These are phyloP conservation scores for Nitzschia palea DNA, from an alignment of 108 stramenopile species.

Conservation along the genomic window DNA sequence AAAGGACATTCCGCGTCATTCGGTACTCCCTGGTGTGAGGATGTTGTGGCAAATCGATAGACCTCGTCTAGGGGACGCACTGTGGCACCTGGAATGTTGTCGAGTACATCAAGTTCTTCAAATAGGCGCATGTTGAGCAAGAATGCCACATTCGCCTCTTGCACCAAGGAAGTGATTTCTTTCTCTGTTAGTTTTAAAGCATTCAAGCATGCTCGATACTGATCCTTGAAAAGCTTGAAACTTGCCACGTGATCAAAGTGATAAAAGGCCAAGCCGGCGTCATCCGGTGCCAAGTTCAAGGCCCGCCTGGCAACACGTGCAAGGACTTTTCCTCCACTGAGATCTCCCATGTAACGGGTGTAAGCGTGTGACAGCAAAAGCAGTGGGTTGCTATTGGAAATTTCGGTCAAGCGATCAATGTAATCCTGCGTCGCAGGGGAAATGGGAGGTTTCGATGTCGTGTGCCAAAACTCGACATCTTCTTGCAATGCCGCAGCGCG, in stretches of 20 bases:
- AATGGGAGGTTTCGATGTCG: constrained; percentile 23
- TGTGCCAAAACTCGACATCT: constrained; percentile 84
- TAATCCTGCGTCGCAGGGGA: constrained; percentile 81
- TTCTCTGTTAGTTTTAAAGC: constrained; percentile 42
- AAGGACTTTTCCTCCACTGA: constrained; percentile 81
- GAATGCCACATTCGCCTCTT: constrained; percentile 90
- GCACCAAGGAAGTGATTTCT: constrained; percentile 58
- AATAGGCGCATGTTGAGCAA: constrained; percentile 86
- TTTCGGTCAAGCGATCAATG: constrained; percentile 56
- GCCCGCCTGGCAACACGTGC: constrained; percentile 75
- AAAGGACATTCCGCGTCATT: constrained; percentile 2
- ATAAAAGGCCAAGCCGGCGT: constrained; percentile 80
- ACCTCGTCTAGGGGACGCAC: constrained; percentile 70
- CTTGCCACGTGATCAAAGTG: constrained; percentile 62
- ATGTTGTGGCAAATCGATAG: not conserved
- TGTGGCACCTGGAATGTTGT: constrained; percentile 52
- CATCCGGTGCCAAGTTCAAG: constrained; percentile 42
- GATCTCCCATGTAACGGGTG: constrained; percentile 89
- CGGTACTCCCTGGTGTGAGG: not conserved
- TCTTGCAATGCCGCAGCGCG: constrained; percentile 56
- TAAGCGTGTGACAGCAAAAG: constrained; percentile 87
- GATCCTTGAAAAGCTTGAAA: constrained; percentile 84
- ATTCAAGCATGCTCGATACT: constrained; percentile 76
- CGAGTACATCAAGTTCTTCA: constrained; percentile 86
- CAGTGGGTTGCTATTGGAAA: constrained; percentile 58